Evolutionary conservation across 2,329 filamentous ascomycete genomes (phyloP), one percentile per base, ranked within the genome.

Genomic region (Pseudogymnoascus sp.): DNA sequence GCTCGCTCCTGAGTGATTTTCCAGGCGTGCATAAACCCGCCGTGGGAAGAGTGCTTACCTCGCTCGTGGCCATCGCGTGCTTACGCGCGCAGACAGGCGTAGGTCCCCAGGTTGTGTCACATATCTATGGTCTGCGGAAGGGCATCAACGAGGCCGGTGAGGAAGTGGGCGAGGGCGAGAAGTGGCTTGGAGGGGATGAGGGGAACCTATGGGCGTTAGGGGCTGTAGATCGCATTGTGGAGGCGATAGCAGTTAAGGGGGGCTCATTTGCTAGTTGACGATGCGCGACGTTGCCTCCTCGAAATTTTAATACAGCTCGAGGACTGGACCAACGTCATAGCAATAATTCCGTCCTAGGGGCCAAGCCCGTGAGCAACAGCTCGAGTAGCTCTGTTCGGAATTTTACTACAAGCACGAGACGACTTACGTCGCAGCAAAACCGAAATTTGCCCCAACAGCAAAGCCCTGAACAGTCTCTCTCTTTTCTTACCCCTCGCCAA

Each of bases 101-200:
- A 0, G 91, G 86, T 0, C 91, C 90, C 1, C 91, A 94, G 78
- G 89, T 95, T 11, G 76, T 89, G 16, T 91, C 87, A 67, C 91
- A 95, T 75, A 80, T 94, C 0, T 93, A 92, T 76, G 91, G 91
- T 0, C 72, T 95, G 75, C 76, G 88, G 64, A 94, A 94, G 77
- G 89, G 85, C 0, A 80, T 88, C 61, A 84, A 89, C 66, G 86
- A 91, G 73, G 89, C 87, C 1, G 80, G 81, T 63, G 77, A 78
- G 59, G 76, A 77, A 33, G 73, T 71, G 6, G 76, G 80, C 25
- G 75, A 82, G 63, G 83, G 79, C 1, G 81, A 79, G 1, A 75
- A 77, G 68, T 89, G 85, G 86, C 73, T 88, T 69, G 84, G 84
- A 1, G 80, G 80, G 33, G 84, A 90, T 65, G 85, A 87, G 68